Evolutionary conservation across 108 stramenopile species (phyloP).

Genomic region (Cylindrotheca closterium): DNA sequence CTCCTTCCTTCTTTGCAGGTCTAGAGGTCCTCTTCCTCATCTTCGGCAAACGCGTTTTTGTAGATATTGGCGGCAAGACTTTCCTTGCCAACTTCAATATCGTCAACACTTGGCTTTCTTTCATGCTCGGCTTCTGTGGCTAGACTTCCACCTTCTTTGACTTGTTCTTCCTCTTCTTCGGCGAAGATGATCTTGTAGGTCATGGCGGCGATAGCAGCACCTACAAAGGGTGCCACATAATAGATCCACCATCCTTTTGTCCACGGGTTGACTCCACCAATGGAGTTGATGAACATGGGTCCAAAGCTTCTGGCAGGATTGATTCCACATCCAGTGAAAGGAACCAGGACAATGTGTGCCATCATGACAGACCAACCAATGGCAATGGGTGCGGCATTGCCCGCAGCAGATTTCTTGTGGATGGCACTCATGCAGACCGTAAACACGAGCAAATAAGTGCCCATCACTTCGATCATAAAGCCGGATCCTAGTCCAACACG

Average conservation of each 20-base stretch:
- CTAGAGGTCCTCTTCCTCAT: no score
- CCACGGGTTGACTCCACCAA: neutral
- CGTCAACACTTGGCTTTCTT: no score
- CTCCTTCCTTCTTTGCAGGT: no score
- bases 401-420: constrained; percentile 9
- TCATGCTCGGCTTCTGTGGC: no score
- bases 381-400: constrained; percentile 40
- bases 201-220: neutral
- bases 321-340: constrained; percentile 67
- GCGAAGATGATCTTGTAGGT: neutral
- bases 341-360: constrained; percentile 44
- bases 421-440: constrained; percentile 24
- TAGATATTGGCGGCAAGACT: neutral
- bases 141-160: no score
- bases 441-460: constrained; percentile 33
- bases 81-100: no score
- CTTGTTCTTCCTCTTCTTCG: neutral
- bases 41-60: neutral
- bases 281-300: neutral
- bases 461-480: constrained; percentile 33
- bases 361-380: constrained; percentile 48
- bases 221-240: neutral
- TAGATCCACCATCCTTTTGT: neutral
- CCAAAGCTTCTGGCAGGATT: constrained; percentile 51
- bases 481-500: constrained; percentile 4